phyloP scores from a whole-genome alignment of 257 asterid genomes.

The Solanum rostratum region DNA sequence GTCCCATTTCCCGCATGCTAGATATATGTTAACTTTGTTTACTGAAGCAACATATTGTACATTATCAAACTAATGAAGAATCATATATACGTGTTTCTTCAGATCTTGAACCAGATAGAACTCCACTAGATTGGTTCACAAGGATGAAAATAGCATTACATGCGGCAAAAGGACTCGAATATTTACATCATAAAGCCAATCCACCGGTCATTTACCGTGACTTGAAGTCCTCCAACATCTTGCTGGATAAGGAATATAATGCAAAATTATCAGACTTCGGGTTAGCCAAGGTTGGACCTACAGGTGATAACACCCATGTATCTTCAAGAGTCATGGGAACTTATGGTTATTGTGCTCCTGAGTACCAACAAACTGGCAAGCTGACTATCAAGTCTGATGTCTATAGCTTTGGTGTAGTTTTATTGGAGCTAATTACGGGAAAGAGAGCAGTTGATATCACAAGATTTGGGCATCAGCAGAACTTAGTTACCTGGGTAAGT shows the following conservation, averaged over 20 bases:
- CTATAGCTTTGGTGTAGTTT: conserved; percentile 78
- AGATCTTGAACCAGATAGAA: conserved; percentile 38
- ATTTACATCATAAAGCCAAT: conserved; percentile 69
- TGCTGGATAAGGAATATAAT: conserved; percentile 51
- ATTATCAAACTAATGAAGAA: background rate
- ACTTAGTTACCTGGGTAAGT: conserved; percentile 65
- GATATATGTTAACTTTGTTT: background rate
- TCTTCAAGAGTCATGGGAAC: conserved; percentile 95
- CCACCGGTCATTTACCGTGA: conserved; percentile 93
- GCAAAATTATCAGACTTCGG: conserved; percentile 92
- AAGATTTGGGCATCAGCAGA: conserved; percentile 29
- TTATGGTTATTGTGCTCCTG: conserved; percentile 88
- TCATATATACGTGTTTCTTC: background rate
- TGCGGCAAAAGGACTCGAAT: conserved; percentile 82
- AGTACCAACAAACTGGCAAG: conserved; percentile 80
- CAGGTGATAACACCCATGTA: conserved; percentile 69
- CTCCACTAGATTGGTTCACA: conserved; percentile 53
- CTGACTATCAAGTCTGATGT: conserved; percentile 70
- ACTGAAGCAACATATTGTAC: background rate
- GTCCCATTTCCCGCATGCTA: background rate
- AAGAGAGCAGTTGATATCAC: conserved; percentile 50
- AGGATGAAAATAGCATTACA: conserved; percentile 83
- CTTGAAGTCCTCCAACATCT: conserved; percentile 74
- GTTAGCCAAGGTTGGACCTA: conserved; percentile 86
- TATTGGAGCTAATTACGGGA: conserved; percentile 72